Evolutionary conservation across 2,329 filamentous ascomycete species (phyloP), one percentile per base, ranked within the genome.

Genomic region (Fusarium sp.): DNA sequence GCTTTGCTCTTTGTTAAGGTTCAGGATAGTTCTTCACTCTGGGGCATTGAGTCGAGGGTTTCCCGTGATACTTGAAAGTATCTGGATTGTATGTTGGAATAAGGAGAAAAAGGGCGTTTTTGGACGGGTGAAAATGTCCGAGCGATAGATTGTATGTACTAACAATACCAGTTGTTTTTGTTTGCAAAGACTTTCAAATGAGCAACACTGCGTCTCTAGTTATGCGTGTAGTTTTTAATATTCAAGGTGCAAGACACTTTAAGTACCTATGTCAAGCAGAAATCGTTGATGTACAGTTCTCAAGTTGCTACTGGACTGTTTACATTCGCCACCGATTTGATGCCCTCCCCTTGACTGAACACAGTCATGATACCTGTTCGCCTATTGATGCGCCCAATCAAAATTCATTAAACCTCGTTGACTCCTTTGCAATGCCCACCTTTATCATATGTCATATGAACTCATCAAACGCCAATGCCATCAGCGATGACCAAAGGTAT

Each of bases 141-240:
- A 70, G 70, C 53, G 71, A 72, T 74, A 72, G 64, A 75, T 68
- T 63, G 71, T 72, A 70, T 63, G 70, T 69, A 72, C 26, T 35
- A 59, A 59, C 60, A 75, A 75, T 74, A 61, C 63, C 63, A 73
- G 38, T 54, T 74, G 62, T 70, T 68, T 70, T 65, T 71, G 50
- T 59, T 47, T 46, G n/a, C 8, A 37, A 16, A 16, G n/a, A 16
- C 31, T 16, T 23, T 33, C 16, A 23, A 16, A 35, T 33, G 21
- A 35, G 20, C 11, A 10, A 33, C 39, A n/a, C n/a, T n/a, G 18
- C 16, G 29, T 9, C 12, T 35, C 33, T 35, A 13, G 20, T 7
- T 62, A 18, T 8, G n/a, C 12, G 15, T 33, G 8, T 15, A 12
- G 9, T 28, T 28, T 33, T 24, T 15, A 18, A 48, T n/a, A 11